Evolutionary conservation across 306 rosid genomes (phyloP).

Genomic region (Lagenaria siceraria): DNA sequence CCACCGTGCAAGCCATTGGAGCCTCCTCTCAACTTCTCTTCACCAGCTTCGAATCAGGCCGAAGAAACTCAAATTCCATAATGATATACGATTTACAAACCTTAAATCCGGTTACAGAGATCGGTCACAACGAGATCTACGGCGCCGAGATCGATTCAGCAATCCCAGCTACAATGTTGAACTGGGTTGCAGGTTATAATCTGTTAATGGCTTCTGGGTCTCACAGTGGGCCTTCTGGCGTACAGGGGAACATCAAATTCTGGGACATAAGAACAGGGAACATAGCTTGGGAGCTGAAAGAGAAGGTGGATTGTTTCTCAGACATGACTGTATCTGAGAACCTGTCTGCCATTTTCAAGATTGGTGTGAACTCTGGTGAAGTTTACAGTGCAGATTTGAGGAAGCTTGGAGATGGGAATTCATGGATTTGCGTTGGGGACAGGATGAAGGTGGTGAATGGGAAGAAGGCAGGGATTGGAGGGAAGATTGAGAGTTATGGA

Average conservation of each 20-base stretch:
- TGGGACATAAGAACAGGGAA: conserved; percentile 72
- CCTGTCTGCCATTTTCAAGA: conserved; percentile 51
- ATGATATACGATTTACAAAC: conserved; percentile 55
- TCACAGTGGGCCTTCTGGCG: conserved; percentile 92
- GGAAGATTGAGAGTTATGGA: conserved; percentile 69
- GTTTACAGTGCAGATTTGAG: conserved; percentile 53
- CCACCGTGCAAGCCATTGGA: conserved; percentile 85
- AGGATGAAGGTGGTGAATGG: conserved; percentile 36
- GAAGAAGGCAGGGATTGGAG: conserved; percentile 76
- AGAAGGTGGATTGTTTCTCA: conserved; percentile 70
- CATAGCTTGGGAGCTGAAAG: conserved; percentile 55
- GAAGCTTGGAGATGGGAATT: conserved; percentile 30
- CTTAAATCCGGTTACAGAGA: conserved; percentile 31
- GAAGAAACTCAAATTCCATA: conserved; percentile 76
- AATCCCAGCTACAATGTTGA: conserved; percentile 70
- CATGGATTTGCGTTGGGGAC: conserved; percentile 73
- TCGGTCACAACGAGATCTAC: conserved; percentile 60
- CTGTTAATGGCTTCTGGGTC: conserved; percentile 83
- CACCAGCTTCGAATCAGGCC: conserved; percentile 69
- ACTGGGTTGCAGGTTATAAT: conserved; percentile 45
- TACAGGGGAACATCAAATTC: conserved; percentile 49
- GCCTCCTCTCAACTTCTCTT: conserved; percentile 46
- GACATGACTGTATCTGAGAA: conserved; percentile 62
- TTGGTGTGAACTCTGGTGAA: conserved; percentile 76
- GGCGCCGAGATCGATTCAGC: conserved; percentile 83